Conservation (phyloP, 75 land plant species). For the Adiantum capillusveneris region DNA sequence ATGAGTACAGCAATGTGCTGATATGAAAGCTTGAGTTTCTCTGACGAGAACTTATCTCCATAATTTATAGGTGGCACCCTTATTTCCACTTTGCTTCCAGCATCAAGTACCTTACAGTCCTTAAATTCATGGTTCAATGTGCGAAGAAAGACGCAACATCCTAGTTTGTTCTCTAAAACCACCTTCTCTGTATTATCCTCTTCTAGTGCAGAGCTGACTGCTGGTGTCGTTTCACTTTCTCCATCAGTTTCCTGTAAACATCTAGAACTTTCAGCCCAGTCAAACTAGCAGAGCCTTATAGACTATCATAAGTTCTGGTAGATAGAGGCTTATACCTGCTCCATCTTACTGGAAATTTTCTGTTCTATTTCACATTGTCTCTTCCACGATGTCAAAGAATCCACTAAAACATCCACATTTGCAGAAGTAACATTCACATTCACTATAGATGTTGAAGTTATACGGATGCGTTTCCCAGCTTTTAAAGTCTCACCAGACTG, state of each 20-base stretch:
- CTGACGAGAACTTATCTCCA: conserved; percentile 55
- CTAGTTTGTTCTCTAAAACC: conserved; percentile 69
- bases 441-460: conserved; percentile 72
- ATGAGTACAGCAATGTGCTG: conserved; percentile 73
- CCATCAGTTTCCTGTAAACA: background rate
- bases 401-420: conserved; percentile 63
- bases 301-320: no score
- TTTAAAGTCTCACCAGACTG: conserved; percentile 28
- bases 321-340: conserved; percentile 14
- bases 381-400: conserved; percentile 60
- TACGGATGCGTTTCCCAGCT: conserved; percentile 67
- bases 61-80: conserved; percentile 75
- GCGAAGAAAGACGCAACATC: conserved; percentile 64
- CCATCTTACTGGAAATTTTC: conserved; percentile 26
- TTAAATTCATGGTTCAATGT: conserved; percentile 40
- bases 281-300: no score
- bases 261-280: no score
- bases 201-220: conserved; percentile 60
- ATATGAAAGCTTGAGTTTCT: conserved; percentile 41
- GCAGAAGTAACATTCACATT: conserved; percentile 83
- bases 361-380: conserved; percentile 59
- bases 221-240: background rate
- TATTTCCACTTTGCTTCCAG: conserved; percentile 27
- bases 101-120: conserved; percentile 31
- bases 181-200: conserved; percentile 76